These are phyloP conservation scores for Phlyctochytrium planicorne DNA, from an alignment of 192 early-diverging fungal genomes.

Conservation along the genomic window DNA sequence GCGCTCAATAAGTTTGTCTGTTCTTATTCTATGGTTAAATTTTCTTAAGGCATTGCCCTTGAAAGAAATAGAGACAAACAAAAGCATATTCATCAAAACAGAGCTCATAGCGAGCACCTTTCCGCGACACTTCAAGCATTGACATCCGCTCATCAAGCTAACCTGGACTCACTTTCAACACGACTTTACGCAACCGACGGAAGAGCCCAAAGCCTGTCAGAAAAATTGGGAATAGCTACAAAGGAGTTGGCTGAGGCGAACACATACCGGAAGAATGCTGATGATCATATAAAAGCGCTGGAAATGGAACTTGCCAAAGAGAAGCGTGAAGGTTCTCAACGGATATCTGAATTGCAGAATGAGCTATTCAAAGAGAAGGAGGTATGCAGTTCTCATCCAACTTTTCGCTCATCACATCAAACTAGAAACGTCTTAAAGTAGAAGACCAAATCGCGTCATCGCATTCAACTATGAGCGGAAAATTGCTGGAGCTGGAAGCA, in stretches of 20 bases:
- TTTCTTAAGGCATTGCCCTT: conserved; percentile 22
- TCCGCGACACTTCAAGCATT: conserved; percentile 40
- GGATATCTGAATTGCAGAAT: conserved; percentile 32
- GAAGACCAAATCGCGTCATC: conserved; percentile 22
- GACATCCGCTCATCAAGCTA: conserved; percentile 38
- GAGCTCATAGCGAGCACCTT: conserved; percentile 39
- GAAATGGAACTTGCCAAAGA: conserved; percentile 20
- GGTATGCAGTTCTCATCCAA: conserved; percentile 8
- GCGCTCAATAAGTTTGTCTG: conserved; percentile 22
- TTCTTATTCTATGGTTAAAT: no score
- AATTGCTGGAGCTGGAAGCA: conserved; percentile 41
- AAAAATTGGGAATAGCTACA: conserved; percentile 34
- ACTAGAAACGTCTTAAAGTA: conserved; percentile 27
- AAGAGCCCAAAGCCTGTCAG: conserved; percentile 15
- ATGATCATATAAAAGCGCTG: conserved; percentile 27
- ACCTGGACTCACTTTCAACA: conserved; percentile 27
- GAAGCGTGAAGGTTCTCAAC: conserved; percentile 5
- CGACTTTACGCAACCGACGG: conserved; percentile 36
- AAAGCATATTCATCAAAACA: conserved; percentile 26
- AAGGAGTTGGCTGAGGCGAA: conserved; percentile 36
- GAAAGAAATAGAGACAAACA: conserved; percentile 45
- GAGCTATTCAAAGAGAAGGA: conserved; percentile 42
- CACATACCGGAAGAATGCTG: conserved; percentile 27
- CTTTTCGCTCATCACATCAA: no score
- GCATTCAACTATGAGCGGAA: conserved; percentile 4